Conservation (phyloP, 345 rosid species). For the Barbarea vulgaris region DNA sequence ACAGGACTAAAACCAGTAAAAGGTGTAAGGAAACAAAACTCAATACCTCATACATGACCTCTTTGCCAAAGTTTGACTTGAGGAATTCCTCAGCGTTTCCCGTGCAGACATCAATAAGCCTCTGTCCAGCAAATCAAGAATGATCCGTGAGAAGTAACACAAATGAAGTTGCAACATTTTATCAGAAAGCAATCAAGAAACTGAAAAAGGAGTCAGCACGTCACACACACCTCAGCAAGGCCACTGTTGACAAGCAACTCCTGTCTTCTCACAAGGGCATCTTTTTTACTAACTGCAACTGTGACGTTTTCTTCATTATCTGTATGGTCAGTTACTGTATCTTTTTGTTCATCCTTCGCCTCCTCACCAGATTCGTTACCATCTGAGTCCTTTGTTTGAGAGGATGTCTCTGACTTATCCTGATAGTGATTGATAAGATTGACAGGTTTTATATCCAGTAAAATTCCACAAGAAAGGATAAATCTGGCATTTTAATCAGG, state of each 20-base stretch:
- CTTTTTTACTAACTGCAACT: conserved; percentile 71
- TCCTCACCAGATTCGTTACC: conserved; percentile 44
- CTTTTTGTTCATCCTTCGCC: conserved; percentile 38
- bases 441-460: conserved; percentile 9
- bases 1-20: conserved; percentile 1
- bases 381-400: conserved; percentile 43
- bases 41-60: conserved; percentile 74
- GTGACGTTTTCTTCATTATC: conserved; percentile 41
- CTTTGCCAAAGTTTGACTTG: conserved; percentile 75
- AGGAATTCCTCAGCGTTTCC: conserved; percentile 73
- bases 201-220: not conserved
- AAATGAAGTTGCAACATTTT: conserved; percentile 4
- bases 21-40: conserved; percentile 13
- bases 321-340: conserved; percentile 22
- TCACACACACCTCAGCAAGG: conserved; percentile 81
- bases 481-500: not conserved
- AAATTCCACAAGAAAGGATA: not conserved
- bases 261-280: conserved; percentile 69
- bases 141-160: conserved; percentile 10
- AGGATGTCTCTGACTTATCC: conserved; percentile 51
- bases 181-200: conserved; percentile 18
- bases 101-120: conserved; percentile 62
- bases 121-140: conserved; percentile 56
- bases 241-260: conserved; percentile 80
- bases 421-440: conserved; percentile 32